Percentiles rank a stretch among this genome's conserved stretches.
phyloP scores from a whole-genome alignment of 306 rosid genomes.

The Casuarina equisetifolia region DNA sequence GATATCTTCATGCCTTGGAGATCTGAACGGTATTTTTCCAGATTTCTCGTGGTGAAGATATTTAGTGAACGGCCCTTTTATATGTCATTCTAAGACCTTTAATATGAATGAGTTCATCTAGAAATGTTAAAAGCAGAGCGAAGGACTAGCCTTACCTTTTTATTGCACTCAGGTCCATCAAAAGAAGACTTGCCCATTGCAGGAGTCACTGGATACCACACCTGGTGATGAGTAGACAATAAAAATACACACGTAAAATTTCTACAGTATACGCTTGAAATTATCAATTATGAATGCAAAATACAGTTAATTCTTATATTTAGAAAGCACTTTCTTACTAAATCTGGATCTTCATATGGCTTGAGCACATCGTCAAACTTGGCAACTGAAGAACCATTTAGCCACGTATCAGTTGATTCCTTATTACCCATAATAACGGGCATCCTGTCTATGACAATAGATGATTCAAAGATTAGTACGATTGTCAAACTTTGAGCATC shows the following conservation, averaged over 20 bases:
- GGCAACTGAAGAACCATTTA: conserved; percentile 51
- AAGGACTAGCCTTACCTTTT: conserved; percentile 53
- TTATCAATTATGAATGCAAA: neutral
- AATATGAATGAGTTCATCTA: neutral
- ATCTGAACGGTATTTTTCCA: neutral
- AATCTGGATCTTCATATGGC: conserved; percentile 70
- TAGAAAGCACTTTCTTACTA: conserved; percentile 57
- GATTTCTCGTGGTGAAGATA: neutral
- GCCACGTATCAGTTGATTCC: conserved; percentile 71
- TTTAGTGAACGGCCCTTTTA: neutral
- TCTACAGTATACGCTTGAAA: neutral
- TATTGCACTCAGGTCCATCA: conserved; percentile 82
- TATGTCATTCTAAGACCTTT: neutral
- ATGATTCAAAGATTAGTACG: conserved; percentile 23
- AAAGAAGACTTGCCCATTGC: conserved; percentile 85
- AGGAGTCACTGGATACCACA: conserved; percentile 83
- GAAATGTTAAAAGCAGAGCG: neutral
- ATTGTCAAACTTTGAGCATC: conserved; percentile 15
- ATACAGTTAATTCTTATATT: conserved; percentile 7
- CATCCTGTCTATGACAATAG: conserved; percentile 69
- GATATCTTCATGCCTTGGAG: neutral
- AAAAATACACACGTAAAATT: conserved; percentile 1
- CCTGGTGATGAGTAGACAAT: conserved; percentile 40
- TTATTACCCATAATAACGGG: conserved; percentile 86
- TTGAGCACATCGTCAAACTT: conserved; percentile 55